Evolutionary conservation across 1,284 basidiomycete genomes (phyloP).

Genomic region (Athelia sp.): DNA sequence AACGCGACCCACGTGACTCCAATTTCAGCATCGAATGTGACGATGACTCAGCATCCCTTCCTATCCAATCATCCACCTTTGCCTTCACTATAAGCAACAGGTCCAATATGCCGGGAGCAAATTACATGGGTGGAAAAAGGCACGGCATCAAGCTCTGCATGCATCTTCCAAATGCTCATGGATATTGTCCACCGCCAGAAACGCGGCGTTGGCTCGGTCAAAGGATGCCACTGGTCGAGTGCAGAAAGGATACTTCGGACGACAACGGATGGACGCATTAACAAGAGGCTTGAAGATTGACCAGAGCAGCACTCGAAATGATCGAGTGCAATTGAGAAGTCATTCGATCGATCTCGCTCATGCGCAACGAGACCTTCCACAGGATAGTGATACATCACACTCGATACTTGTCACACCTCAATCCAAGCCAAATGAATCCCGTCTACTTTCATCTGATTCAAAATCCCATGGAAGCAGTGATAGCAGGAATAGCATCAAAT

Average conservation of each 20-base stretch:
- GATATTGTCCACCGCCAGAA: no score
- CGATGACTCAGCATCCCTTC: no score
- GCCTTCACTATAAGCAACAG: no score
- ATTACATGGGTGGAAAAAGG: constrained; percentile 1
- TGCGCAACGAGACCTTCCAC: neutral
- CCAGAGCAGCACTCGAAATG: no score
- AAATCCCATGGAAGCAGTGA: neutral
- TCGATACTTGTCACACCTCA: neutral
- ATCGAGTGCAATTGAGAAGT: no score
- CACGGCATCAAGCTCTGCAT: neutral
- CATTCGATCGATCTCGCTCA: neutral
- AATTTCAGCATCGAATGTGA: no score
- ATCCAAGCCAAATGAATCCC: neutral
- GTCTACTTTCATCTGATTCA: neutral
- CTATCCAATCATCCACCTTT: no score
- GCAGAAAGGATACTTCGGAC: neutral
- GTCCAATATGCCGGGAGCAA: neutral
- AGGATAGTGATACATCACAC: neutral
- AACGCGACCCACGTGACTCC: no score
- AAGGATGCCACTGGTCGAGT: neutral
- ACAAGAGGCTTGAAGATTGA: neutral
- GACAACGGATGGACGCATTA: neutral
- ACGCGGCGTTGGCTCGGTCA: neutral
- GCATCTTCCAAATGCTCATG: no score
- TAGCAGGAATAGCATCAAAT: neutral